Conservation (phyloP, 2,329 filamentous ascomycete species). For the Calonectria hongkongensis region DNA sequence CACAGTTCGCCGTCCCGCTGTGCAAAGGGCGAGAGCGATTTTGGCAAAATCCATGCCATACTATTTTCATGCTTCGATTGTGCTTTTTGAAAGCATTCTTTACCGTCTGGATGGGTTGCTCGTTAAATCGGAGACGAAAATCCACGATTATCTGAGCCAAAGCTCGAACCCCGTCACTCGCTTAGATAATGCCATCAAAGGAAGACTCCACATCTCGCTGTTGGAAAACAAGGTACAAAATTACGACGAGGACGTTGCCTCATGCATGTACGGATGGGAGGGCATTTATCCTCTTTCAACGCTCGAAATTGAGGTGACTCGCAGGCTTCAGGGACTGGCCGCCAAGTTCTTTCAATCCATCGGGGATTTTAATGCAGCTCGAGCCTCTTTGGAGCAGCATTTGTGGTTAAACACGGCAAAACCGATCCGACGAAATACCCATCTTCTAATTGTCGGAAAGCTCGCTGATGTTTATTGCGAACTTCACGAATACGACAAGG, state of each 20-base stretch:
- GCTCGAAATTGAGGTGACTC: conserved; percentile 59
- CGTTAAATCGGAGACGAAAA: conserved; percentile 50
- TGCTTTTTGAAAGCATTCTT: conserved; percentile 58
- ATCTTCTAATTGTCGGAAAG: conserved; percentile 50
- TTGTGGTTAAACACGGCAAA: conserved; percentile 47
- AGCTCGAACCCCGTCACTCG: conserved; percentile 43
- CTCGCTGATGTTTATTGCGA: conserved; percentile 54
- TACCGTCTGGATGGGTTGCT: conserved; percentile 54
- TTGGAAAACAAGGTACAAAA: conserved; percentile 60
- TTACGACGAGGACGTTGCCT: conserved; percentile 56
- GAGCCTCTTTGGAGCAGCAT: conserved; percentile 54
- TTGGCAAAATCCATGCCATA: conserved; percentile 57
- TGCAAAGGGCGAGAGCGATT: conserved; percentile 51
- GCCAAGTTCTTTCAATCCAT: conserved; percentile 59
- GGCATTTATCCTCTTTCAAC: conserved; percentile 55
- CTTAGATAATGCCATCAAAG: conserved; percentile 55
- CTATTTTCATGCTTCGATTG: conserved; percentile 57
- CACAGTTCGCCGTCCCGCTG: conserved; percentile 49
- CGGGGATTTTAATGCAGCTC: conserved; percentile 56
- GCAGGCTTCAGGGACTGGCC: conserved; percentile 57
- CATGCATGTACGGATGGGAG: conserved; percentile 57
- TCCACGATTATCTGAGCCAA: conserved; percentile 52
- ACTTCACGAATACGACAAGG: conserved; percentile 46
- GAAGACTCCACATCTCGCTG: conserved; percentile 59
- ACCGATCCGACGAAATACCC: conserved; percentile 50